Percentiles rank a stretch among this genome's conserved stretches.
Conservation (phyloP, 2,329 filamentous ascomycete species). For the Aspergillus novoparasiticus region DNA sequence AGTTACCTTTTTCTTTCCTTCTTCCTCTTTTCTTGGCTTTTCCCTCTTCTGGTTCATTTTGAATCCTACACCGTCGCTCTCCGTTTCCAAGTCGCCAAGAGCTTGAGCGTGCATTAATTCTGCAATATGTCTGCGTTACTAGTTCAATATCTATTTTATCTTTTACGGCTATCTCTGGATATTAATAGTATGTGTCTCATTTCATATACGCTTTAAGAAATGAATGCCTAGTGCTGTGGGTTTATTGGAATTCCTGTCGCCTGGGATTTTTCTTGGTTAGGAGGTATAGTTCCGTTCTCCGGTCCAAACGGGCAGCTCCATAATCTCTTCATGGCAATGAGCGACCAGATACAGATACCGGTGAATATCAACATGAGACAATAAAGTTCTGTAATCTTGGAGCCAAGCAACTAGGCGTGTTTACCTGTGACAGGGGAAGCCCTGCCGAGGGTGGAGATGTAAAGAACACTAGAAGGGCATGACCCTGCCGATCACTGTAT, state of each 20-base stretch:
- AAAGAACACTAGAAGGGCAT: neutral
- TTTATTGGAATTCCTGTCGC: neutral
- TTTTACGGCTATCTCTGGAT: neutral
- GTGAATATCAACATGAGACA: conserved; percentile 2
- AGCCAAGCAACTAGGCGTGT: neutral
- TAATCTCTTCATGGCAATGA: neutral
- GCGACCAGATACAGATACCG: neutral
- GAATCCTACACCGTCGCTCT: neutral
- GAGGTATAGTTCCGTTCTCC: neutral
- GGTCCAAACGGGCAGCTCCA: neutral
- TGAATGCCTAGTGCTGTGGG: neutral
- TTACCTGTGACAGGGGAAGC: conserved; percentile 1
- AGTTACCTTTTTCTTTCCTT: neutral
- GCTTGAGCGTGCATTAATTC: neutral
- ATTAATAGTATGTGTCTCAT: neutral
- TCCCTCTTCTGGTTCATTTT: neutral
- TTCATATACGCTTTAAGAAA: neutral
- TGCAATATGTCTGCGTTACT: neutral
- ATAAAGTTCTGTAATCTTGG: neutral
- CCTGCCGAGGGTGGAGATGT: neutral
- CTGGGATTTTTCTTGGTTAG: neutral
- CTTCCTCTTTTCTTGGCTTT: neutral
- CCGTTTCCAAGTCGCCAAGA: neutral
- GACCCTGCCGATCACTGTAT: conserved; percentile 1
- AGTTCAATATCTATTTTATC: neutral